Evolutionary conservation across 2,329 filamentous ascomycete species (phyloP), one percentile per base, ranked within the genome.

Genomic region (Pestalotiopsis sp.): DNA sequence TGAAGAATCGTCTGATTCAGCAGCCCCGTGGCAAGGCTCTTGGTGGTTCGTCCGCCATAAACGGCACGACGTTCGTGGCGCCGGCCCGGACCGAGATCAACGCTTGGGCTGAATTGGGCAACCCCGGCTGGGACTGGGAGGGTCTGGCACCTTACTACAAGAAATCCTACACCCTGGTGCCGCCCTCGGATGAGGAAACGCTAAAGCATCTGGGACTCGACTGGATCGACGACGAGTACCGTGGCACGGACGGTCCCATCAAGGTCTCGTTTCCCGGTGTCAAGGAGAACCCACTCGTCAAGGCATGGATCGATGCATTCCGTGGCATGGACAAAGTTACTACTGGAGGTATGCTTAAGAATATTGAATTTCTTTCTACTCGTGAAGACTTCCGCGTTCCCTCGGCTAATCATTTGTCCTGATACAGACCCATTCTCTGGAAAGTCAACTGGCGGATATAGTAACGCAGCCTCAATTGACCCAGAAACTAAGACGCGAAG

Each of bases 141-240:
- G 72, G 76, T 4, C 74, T 88, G 20, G 77, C 81, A 3, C 82
- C 80, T 0, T 87, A 87, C 70, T 83, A 84, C 72, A 82, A 81
- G 38, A 82, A 82, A 73, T 63, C 60, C 11, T 41, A 63, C 20
- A 63, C 60, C 14, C 39, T 63, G n/a, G 27, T 61, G 41, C 41
- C 56, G 17, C 56, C 56, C 7, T 27, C 56, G 9, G 56, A 58
- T 23, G 56, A 58, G 25, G 56, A 58, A 27, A 58, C 56, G 12
- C n/a, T 58, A 25, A 64, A 73, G 17, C 58, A 68, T 20, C 66
- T 74, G n/a, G 61, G 52, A 4, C 69, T 74, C 52, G 62, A 69
- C 57, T 73, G 68, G 52, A 52, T 71, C 36, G 66, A 73, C 45
- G 68, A 70, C 61, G 14, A 52, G 23, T 31, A 59, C 17, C 66